These are phyloP conservation scores for Tolypocladium tropicale DNA, from an alignment of 2,329 filamentous ascomycete species.

Conservation along the genomic window DNA sequence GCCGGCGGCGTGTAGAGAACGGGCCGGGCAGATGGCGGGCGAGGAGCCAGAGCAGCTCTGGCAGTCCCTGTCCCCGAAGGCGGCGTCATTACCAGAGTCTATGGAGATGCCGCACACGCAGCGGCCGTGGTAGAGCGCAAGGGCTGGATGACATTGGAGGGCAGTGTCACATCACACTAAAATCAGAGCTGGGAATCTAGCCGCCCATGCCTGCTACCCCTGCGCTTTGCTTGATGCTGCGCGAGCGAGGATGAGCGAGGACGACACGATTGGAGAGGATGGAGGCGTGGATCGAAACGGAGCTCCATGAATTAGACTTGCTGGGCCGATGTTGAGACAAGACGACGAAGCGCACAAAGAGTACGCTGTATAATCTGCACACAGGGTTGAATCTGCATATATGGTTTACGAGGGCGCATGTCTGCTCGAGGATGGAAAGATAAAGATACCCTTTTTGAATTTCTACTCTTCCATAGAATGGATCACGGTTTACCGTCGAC, in stretches of 20 bases:
- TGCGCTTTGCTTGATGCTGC: background rate
- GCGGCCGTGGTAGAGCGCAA: slow-evolving; percentile 6
- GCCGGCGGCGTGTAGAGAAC: slow-evolving; percentile 75
- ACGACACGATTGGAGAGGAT: background rate
- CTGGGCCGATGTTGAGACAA: background rate
- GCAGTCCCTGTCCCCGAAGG: slow-evolving; percentile 44
- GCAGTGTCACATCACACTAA: background rate
- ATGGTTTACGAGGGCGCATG: background rate
- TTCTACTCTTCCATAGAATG: background rate
- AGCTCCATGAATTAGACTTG: background rate
- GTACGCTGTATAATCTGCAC: background rate
- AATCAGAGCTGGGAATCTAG: background rate
- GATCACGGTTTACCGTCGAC: background rate
- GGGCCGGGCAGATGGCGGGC: slow-evolving; percentile 52
- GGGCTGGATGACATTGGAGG: background rate
- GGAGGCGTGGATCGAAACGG: background rate
- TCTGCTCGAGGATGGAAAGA: background rate
- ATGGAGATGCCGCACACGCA: slow-evolving; percentile 10
- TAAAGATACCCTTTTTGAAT: background rate
- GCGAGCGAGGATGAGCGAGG: no score
- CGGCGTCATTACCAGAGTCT: slow-evolving; percentile 11
- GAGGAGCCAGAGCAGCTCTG: slow-evolving; percentile 35
- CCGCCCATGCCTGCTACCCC: background rate
- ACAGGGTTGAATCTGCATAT: background rate
- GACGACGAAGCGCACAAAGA: background rate